Base-by-base conservation (phyloP, 441 rosid genomes). In the Breynia disticha region DNA sequence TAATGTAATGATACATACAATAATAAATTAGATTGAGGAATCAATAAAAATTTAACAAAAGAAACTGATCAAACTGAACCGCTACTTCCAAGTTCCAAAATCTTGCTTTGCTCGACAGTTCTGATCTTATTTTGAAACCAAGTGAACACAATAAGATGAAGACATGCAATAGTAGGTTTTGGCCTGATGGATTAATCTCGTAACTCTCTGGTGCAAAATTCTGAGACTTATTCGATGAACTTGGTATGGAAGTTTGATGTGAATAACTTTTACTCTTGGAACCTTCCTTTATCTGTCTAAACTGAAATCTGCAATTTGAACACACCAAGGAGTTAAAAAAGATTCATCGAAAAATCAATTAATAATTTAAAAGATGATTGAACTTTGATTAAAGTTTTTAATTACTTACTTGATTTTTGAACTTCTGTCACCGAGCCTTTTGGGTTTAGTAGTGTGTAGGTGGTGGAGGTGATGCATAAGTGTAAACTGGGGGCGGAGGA, bases 401-500 rank as follows among this genome's bases (percentile, higher is more conserved):
- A 46, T 17, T 44, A 67, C 83, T 80, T 77, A 75, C 93, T 50
- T 77, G 75, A 72, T 68, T 71, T 38, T 9, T 55, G 65, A 21
- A 43, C 59, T 59, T 44, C 22, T 41, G 19, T 50, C 18, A 58
- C 54, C 59, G 71, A 73, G 61, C 67, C 53, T 54, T 60, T 18
- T 1, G 59, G 64, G 61, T 64, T 67, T 85, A 83, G 77, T 87
- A 79, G 49, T 59, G 71, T 21, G 67, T 73, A 32, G 84, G 88
- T 1, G 95, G 87, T 18, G 83, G 89, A 0, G 85, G 88, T 17
- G 86, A 82, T 2, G 75, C 62, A 16, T 84, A 82, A 58, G 61
- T 73, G 75, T 84, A 75, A 15, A 57, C 75, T 0, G 72, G 85
- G 8, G 82, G 81, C 46, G 88, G 90, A 3, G 80, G 78, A 19